Evolutionary conservation across 2,329 filamentous ascomycete genomes (phyloP), one percentile per base, ranked within the genome.

Genomic region (Trichoderma afroharzianum): DNA sequence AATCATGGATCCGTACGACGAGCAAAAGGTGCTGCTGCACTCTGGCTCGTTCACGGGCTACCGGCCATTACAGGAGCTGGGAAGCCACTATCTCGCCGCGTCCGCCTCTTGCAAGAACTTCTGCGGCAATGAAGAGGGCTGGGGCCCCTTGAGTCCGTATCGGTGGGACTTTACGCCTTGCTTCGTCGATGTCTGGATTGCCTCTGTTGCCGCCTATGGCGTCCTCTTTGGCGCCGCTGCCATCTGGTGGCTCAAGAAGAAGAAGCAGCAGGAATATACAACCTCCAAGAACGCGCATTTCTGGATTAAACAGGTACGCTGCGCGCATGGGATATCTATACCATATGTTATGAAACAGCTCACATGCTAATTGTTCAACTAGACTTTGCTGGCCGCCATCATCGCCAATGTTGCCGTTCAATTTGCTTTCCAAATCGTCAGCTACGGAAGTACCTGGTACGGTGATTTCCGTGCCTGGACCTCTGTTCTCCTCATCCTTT

Each of bases 161-260:
- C 88, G 95, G 80, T 98, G 94, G 82, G 96, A 99, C 83, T 94
- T 99, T 78, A 98, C 96, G 18, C 95, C 96, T 53, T 99, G 96
- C 85, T 99, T 99, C 80, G 90, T 98, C 77, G 97, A 99, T 80
- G 89, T 97, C 26, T 95, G 93, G 89, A 89, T 98, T 72, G 89
- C 92, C 39, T 83, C 87, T 2, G 93, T 97, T 32, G 93, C 93
- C 9, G 86, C 86, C 15, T 97, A 92, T 83, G 95, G 95, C 18
- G 85, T 98, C 28, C 70, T 98, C 28, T 87, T 91, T 74, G 96
- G 96, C 71, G 86, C 90, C 8, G 86, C 90, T 59, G 94, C 95
- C 33, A 83, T 97, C 55, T 95, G 91, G 89, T 93, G 93, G 85
- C 85, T 98, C 67, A 80, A 94, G 70, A 89, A 86, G 76, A 92